These are phyloP conservation scores for Trichopus zeylanicus DNA, from an alignment of 116 monocot species.

Conservation along the genomic window DNA sequence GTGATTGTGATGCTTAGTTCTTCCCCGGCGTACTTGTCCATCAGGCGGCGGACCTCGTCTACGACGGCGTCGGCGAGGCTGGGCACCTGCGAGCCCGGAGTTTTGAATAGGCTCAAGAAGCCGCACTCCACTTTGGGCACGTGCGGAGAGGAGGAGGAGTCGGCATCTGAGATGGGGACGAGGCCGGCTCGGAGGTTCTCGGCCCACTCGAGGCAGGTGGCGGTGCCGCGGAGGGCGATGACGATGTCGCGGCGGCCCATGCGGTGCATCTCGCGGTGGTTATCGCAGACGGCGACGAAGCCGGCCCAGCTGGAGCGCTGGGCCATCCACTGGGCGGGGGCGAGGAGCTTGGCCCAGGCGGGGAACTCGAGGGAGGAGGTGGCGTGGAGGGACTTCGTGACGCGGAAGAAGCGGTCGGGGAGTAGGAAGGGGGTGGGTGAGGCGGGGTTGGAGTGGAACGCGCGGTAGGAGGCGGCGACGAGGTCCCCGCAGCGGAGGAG, in stretches of 20 bases:
- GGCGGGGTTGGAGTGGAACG: slow-evolving; percentile 34
- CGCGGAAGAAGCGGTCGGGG: slow-evolving; percentile 40
- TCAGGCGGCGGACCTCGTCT: slow-evolving; percentile 22
- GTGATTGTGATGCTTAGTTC: slow-evolving; percentile 45
- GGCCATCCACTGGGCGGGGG: background rate
- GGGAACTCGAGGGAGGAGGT: slow-evolving; percentile 49
- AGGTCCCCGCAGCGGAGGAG: slow-evolving; percentile 55
- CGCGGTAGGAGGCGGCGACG: slow-evolving; percentile 39
- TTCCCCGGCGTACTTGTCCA: slow-evolving; percentile 30
- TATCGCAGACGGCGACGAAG: slow-evolving; percentile 37
- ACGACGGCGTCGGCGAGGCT: slow-evolving; percentile 29
- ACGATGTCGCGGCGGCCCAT: slow-evolving; percentile 35
- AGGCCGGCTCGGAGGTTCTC: slow-evolving; percentile 31
- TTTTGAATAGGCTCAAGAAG: slow-evolving; percentile 40
- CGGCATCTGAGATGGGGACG: slow-evolving; percentile 18
- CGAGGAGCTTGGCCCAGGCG: slow-evolving; percentile 1
- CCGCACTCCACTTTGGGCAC: slow-evolving; percentile 39
- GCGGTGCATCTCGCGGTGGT: slow-evolving; percentile 16
- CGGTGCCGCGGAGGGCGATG: slow-evolving; percentile 30
- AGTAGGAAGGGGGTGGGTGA: slow-evolving; percentile 21
- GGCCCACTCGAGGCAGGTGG: slow-evolving; percentile 30
- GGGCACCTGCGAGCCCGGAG: slow-evolving; percentile 9
- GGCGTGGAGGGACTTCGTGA: slow-evolving; percentile 47
- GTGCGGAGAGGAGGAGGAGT: slow-evolving; percentile 2
- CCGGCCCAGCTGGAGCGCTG: slow-evolving; percentile 26